A percentile compares a stretch with the other conserved stretches of the same genome.
Conservation (phyloP, 1,284 basidiomycete genomes). For the Clitocybe nebularis region DNA sequence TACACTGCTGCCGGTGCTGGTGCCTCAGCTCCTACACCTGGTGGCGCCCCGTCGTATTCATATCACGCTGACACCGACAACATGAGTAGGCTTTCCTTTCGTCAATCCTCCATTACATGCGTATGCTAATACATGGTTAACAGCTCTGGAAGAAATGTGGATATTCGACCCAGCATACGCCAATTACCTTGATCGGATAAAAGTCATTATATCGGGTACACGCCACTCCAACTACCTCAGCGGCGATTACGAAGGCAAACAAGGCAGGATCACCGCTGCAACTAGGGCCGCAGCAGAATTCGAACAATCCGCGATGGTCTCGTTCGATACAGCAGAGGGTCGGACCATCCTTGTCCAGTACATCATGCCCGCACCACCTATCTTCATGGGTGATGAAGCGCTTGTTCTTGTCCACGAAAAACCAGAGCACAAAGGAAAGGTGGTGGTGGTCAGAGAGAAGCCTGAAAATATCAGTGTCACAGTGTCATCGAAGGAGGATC, state of each 20-base stretch:
- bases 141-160: constrained; percentile 40
- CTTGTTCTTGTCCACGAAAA: constrained; percentile 31
- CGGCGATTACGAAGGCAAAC: constrained; percentile 50
- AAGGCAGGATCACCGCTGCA: constrained; percentile 37
- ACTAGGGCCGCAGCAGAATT: constrained; percentile 26
- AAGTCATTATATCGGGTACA: constrained; percentile 49
- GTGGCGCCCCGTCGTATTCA: constrained; percentile 3
- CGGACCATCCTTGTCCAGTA: constrained; percentile 35
- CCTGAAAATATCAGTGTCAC: constrained; percentile 27
- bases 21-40: constrained; percentile 32
- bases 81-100: constrained; percentile 3
- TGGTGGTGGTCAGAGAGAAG: constrained; percentile 34
- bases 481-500: constrained; percentile 27
- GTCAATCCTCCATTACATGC: not conserved
- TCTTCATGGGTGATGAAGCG: constrained; percentile 33
- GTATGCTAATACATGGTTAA: constrained; percentile 3
- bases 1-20: constrained; percentile 23
- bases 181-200: constrained; percentile 38
- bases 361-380: constrained; percentile 35
- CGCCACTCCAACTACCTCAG: constrained; percentile 43
- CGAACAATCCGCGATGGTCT: constrained; percentile 38
- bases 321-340: constrained; percentile 31
- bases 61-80: not conserved
- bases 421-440: constrained; percentile 26
- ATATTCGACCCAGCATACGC: constrained; percentile 37